Conservation (phyloP, 805 yeast species). For the Lachancea fermentati region DNA sequence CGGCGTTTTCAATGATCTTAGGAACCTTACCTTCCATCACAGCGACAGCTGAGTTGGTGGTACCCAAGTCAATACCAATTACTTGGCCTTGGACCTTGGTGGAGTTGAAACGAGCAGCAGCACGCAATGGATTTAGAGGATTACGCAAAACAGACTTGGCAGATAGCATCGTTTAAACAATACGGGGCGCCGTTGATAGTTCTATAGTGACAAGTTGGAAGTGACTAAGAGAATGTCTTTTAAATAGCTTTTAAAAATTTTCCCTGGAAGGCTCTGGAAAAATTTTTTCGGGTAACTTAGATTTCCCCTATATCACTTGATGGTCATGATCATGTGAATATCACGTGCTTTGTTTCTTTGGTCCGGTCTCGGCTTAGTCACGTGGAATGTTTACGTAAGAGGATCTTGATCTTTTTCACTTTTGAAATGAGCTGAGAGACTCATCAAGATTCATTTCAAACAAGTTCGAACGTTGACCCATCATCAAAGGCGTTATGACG, state of each 20-base stretch:
- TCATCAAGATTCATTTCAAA: no score
- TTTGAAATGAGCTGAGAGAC: no score
- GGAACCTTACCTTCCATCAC: constrained; percentile 66
- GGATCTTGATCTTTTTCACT: background rate
- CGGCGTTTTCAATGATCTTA: constrained; percentile 71
- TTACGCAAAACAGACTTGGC: constrained; percentile 11
- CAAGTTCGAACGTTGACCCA: no score
- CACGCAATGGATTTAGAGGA: constrained; percentile 10
- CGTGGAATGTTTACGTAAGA: background rate
- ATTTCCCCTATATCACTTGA: background rate
- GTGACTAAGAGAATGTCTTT: background rate
- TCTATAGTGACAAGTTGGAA: background rate
- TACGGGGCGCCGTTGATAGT: background rate
- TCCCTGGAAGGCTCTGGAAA: background rate
- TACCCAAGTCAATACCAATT: constrained; percentile 80
- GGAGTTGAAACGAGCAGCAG: constrained; percentile 33
- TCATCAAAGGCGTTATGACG: no score
- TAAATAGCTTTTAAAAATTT: background rate
- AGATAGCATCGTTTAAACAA: constrained; percentile 4
- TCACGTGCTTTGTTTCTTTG: background rate
- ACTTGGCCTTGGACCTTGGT: constrained; percentile 41
- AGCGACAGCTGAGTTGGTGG: constrained; percentile 87
- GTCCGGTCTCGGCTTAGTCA: background rate
- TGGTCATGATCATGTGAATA: no score
- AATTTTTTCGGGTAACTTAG: background rate